These are phyloP conservation scores for Podosphaera fusca DNA, from an alignment of 2,329 filamentous ascomycete genomes.

Conservation along the genomic window DNA sequence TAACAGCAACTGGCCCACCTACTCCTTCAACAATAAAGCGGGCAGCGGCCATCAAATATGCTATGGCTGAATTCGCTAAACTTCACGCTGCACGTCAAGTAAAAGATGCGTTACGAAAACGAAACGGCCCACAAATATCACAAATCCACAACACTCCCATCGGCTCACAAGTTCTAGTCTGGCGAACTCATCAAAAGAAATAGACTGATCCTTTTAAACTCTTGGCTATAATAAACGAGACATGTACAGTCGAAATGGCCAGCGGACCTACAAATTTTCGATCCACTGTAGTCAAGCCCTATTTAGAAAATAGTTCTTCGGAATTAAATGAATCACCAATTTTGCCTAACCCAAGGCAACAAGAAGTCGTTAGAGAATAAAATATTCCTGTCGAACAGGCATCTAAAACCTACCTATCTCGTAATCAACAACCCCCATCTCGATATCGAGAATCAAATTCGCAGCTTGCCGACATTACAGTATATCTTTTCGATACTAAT, in stretches of 20 bases:
- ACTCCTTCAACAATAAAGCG: not conserved
- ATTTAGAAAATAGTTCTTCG: too few species aligned
- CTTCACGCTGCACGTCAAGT: not conserved
- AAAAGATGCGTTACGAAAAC: not conserved
- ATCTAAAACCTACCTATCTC: too few species aligned
- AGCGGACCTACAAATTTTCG: not conserved
- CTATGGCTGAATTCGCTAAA: constrained; percentile 3
- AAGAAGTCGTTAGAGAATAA: too few species aligned
- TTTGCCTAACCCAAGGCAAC: too few species aligned
- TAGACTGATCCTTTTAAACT: not conserved
- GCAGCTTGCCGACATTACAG: too few species aligned
- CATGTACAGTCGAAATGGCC: not conserved
- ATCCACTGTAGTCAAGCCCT: not conserved
- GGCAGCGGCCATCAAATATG: constrained; percentile 1
- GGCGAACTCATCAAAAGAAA: not conserved
- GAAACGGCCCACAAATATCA: not conserved
- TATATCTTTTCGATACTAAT: too few species aligned
- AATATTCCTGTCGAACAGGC: too few species aligned
- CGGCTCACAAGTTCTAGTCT: constrained; percentile 2
- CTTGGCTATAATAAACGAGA: not conserved
- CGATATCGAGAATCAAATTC: too few species aligned
- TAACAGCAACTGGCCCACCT: not conserved
- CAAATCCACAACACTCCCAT: constrained; percentile 1
- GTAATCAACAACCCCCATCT: too few species aligned
- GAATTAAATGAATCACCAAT: too few species aligned